Conservation (phyloP, 2,329 filamentous ascomycete genomes). For the Cylindrodendrum hubeiense region DNA sequence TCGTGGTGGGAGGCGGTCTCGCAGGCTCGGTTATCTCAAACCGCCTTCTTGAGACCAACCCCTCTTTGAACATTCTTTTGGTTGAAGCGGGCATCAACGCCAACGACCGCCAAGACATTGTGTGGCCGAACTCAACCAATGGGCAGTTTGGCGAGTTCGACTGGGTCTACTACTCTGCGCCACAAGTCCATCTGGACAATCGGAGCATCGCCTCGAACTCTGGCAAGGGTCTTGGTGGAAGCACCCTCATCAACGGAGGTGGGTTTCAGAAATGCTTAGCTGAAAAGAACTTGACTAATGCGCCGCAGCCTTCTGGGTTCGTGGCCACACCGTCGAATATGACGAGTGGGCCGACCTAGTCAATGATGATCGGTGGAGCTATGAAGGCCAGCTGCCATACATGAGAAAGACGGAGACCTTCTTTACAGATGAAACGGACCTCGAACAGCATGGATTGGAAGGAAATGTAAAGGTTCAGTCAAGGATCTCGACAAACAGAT, state of each 20-base stretch:
- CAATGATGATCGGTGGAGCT: constrained; percentile 57
- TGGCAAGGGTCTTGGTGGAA: constrained; percentile 55
- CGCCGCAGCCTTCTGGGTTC: constrained; percentile 48
- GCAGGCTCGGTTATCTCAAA: constrained; percentile 52
- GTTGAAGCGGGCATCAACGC: constrained; percentile 53
- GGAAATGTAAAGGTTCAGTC: constrained; percentile 50
- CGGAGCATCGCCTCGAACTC: constrained; percentile 41
- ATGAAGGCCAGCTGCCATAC: constrained; percentile 50
- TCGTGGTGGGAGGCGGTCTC: constrained; percentile 54
- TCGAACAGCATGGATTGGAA: constrained; percentile 51
- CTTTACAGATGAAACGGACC: constrained; percentile 51
- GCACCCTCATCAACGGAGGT: constrained; percentile 38
- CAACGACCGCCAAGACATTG: constrained; percentile 40
- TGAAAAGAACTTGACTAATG: neutral
- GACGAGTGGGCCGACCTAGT: constrained; percentile 54
- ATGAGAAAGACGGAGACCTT: constrained; percentile 17
- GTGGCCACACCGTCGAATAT: constrained; percentile 58
- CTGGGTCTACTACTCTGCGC: constrained; percentile 49
- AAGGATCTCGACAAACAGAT: constrained; percentile 46
- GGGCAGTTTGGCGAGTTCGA: constrained; percentile 46
- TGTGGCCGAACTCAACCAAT: constrained; percentile 44
- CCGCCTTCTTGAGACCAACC: constrained; percentile 44
- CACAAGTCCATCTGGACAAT: constrained; percentile 42
- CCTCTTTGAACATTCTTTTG: constrained; percentile 49
- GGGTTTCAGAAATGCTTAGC: neutral